Base-by-base conservation (phyloP, 2,329 filamentous ascomycete species). In the Exutisphaerella laricina region DNA sequence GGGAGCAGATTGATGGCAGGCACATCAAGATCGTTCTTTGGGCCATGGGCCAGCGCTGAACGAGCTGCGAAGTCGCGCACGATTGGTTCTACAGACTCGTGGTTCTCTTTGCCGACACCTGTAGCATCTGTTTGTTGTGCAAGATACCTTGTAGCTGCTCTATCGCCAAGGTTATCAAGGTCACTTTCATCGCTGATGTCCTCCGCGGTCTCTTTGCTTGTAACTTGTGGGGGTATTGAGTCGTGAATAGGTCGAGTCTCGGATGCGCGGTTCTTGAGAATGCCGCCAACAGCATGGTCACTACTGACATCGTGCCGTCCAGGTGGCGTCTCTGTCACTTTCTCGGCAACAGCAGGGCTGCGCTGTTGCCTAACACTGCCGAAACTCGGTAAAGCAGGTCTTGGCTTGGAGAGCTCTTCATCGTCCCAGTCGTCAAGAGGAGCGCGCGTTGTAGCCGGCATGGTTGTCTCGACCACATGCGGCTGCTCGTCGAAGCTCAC, bases 401-500 rank as follows among this genome's bases (percentile, higher is more conserved):
- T 71, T n/a, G 85, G 85, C 52, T 79, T 79, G 82, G 88, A 86
- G 10, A 79, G 67, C 46, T 74, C 72, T 30, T 84, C 79, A 21
- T 84, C 78, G 10, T 43, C n/a, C 17, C 49, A 53, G n/a, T 82
- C 58, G 10, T 53, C 33, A 3, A 52, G 45, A 10, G 52, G 54
- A 6, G 56, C 54, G n/a, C 54, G 47, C 39, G 78, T 75, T 16
- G 78, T 70, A 2, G 79, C 66, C 7, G 75, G 66, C 6, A 41
- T 42, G 3, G 48, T 17, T 4, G 50, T 44, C n/a, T 75, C 74
- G 37, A 56, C 51, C 17, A 54, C 49, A 26, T 54, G 50, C 5
- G 58, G 51, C 25, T 58, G 52, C 20, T 87, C 83, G 50, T 87
- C 82, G 58, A 88, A 96, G 66, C 88, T 95, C 34, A 89, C 85